Evolutionary conservation across 495 filamentous ascomycete genomes (phyloP).

Genomic region (Cenococcum geophilum): DNA sequence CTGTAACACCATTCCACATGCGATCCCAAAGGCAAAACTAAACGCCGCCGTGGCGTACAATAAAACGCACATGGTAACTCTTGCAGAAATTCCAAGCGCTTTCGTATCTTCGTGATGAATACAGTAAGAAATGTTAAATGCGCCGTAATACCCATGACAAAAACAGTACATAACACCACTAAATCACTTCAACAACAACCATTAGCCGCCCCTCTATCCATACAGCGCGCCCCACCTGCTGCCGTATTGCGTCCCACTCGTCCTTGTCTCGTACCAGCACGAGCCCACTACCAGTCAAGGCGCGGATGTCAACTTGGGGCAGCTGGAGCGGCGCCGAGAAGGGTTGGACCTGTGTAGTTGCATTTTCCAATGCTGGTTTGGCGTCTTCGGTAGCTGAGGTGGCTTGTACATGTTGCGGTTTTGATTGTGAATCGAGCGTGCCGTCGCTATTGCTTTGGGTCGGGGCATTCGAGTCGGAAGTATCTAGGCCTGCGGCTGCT

Average conservation of each 20-base stretch:
- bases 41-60: no score
- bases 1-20: no score
- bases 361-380: background rate
- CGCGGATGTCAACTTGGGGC: slow-evolving; percentile 11
- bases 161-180: background rate
- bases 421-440: background rate
- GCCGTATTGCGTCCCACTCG: slow-evolving; percentile 13
- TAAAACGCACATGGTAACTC: no score
- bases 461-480: background rate
- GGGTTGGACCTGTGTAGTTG: background rate
- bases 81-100: no score
- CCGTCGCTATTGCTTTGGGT: no score
- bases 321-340: background rate
- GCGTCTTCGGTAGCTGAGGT: background rate
- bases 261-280: slow-evolving; percentile 6
- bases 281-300: slow-evolving; percentile 11
- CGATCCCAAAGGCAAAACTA: no score
- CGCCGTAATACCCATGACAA: background rate
- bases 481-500: slow-evolving; percentile 17
- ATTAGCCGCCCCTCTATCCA: slow-evolving; percentile 14
- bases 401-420: background rate
- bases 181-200: slow-evolving; percentile 20
- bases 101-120: no score
- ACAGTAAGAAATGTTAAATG: no score
- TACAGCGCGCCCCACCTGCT: slow-evolving; percentile 11